These are phyloP conservation scores for Suhomyces bokatorum DNA, from an alignment of 1,139 yeast genomes.

Conservation along the genomic window DNA sequence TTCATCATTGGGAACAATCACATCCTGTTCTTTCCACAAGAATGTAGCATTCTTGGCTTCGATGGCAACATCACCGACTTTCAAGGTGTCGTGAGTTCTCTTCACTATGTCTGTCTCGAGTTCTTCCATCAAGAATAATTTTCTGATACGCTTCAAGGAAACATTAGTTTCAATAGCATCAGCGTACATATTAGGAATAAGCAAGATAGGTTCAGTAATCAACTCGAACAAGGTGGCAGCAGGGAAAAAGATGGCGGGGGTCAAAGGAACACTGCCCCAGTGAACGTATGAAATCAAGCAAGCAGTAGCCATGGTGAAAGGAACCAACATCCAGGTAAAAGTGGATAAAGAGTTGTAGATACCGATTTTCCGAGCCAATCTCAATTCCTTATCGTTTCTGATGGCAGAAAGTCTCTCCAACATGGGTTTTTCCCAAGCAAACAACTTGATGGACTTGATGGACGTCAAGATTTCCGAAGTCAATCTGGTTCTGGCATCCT, in stretches of 20 bases:
- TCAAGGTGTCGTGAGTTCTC: conserved; percentile 15
- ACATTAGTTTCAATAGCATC: conserved; percentile 34
- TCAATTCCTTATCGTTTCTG: conserved; percentile 40
- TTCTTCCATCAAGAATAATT: conserved; percentile 37
- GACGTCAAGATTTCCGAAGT: conserved; percentile 42
- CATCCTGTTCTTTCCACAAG: conserved; percentile 14
- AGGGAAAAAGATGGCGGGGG: conserved; percentile 43
- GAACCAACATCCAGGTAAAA: conserved; percentile 41
- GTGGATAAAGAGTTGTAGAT: conserved; percentile 31
- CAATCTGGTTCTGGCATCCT: conserved; percentile 39
- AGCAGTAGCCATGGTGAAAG: conserved; percentile 38
- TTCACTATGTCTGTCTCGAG: conserved; percentile 23
- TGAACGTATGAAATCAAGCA: conserved; percentile 31
- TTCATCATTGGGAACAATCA: conserved; percentile 7
- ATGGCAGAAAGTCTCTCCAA: conserved; percentile 32
- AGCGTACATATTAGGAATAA: conserved; percentile 34
- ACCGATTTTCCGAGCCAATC: conserved; percentile 31
- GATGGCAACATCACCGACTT: conserved; percentile 13
- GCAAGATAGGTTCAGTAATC: conserved; percentile 36
- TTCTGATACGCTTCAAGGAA: conserved; percentile 34
- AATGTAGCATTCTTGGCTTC: conserved; percentile 16
- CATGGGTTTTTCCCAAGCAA: conserved; percentile 46
- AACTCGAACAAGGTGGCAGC: conserved; percentile 39
- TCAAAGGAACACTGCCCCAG: conserved; percentile 27
- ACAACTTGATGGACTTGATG: conserved; percentile 41